These are phyloP conservation scores for Excoecaria cochinchinensis DNA, from an alignment of 345 rosid species.

Conservation along the genomic window DNA sequence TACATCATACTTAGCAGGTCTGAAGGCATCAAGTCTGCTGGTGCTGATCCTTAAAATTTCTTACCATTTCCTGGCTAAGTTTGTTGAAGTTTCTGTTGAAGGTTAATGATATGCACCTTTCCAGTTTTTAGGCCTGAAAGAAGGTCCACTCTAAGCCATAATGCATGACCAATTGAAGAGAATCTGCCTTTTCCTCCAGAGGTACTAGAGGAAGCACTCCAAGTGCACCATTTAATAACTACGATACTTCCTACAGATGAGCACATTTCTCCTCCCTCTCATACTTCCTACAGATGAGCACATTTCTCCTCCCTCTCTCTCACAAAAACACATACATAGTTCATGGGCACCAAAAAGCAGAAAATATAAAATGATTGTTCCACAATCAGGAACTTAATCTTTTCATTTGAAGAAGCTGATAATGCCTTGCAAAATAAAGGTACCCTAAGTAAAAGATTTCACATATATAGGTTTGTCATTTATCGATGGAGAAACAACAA, in stretches of 20 bases:
- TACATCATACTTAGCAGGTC: neutral
- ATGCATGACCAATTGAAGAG: neutral
- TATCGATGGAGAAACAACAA: neutral
- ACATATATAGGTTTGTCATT: neutral
- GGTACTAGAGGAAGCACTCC: neutral
- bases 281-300: neutral
- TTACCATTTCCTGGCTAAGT: neutral
- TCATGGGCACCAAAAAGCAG: neutral
- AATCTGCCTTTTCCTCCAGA: neutral
- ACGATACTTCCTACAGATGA: neutral
- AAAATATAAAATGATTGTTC: neutral
- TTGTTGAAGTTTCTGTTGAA: neutral
- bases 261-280: neutral
- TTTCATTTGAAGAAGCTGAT: neutral
- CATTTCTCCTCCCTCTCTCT: neutral
- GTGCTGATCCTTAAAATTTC: neutral
- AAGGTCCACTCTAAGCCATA: neutral
- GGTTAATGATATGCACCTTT: neutral
- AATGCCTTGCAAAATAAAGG: neutral
- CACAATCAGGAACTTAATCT: neutral
- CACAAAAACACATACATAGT: neutral
- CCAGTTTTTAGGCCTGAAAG: neutral
- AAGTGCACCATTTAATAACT: neutral
- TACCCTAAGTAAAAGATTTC: neutral
- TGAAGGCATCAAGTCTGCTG: neutral